Evolutionary conservation across 1,284 basidiomycete genomes (phyloP), one percentile per base, ranked within the genome.

Genomic region (Trametes versicolor): DNA sequence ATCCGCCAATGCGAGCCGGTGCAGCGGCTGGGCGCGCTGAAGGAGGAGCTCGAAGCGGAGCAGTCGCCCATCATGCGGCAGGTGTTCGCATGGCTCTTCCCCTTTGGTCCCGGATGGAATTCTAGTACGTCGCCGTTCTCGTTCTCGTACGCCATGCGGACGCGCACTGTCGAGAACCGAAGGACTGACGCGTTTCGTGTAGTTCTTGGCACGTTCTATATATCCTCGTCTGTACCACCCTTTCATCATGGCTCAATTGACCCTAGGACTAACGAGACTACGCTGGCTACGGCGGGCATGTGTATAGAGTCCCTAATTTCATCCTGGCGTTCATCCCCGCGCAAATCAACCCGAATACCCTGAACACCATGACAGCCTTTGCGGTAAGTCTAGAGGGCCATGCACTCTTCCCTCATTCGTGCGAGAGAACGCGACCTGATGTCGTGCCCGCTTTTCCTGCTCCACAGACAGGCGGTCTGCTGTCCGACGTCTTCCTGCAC

Each of bases 361-460:
- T 96, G 62, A 96, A 96, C 74, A 95, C 92, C 8, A 96, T 96
- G 94, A 96, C 92, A 45, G 91, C 92, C 10, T 94, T 94, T 75
- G 92, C 92, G 67, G 91, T 92, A 74, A 77, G 87, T 76, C 58
- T 19, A 1, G 15, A 19, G 7, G 8, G 47, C n/a, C n/a, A n/a
- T n/a, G n/a, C n/a, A n/a, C n/a, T n/a, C n/a, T n/a, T n/a, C n/a
- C n/a, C 49, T 50, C 21, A 29, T 51, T 13, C 4, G 1, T 10
- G n/a, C 23, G 29, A 36, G 50, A 17, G 23, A 21, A 19, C 59
- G 54, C 62, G 70, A 60, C 57, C 62, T 58, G 61, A 65, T 69
- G 66, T 68, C 72, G 51, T 59, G 50, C 36, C 68, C 6, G 55
- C 39, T 21, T 17, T 10, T 52, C 19, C 21, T 43, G 27, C 17